A percentile compares a stretch with the other conserved stretches of the same genome.
Evolutionary conservation across 768 basidiomycete genomes (phyloP).

Genomic region (Hypholoma fasciculare): DNA sequence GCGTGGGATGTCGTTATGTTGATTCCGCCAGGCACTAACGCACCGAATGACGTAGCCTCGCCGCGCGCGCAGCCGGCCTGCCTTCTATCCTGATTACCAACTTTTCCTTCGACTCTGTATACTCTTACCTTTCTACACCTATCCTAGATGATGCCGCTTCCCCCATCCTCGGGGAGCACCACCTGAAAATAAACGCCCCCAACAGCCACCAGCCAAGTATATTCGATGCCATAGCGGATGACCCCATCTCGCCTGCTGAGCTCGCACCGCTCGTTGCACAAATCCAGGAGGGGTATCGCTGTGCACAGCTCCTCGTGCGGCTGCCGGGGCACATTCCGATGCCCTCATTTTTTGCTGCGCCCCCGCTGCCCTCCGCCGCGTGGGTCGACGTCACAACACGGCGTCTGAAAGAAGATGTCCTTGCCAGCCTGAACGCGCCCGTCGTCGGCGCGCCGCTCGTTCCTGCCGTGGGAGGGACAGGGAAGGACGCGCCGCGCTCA

Average conservation of each 20-base stretch:
- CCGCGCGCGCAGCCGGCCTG: slow-evolving; percentile 62
- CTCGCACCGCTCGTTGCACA: slow-evolving; percentile 66
- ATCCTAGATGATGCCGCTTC: slow-evolving; percentile 40
- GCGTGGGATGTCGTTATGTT: slow-evolving; percentile 17
- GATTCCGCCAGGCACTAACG: background rate
- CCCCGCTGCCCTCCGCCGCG: slow-evolving; percentile 55
- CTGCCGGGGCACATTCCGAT: slow-evolving; percentile 78
- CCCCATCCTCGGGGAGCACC: slow-evolving; percentile 10
- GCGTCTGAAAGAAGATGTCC: slow-evolving; percentile 45
- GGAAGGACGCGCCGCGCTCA: slow-evolving; percentile 14
- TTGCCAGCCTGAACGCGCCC: slow-evolving; percentile 37
- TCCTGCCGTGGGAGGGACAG: slow-evolving; percentile 30
- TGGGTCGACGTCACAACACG: slow-evolving; percentile 60
- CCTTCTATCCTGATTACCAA: slow-evolving; percentile 77
- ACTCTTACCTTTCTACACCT: slow-evolving; percentile 68
- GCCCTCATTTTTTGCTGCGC: slow-evolving; percentile 60
- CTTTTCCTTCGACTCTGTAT: slow-evolving; percentile 85
- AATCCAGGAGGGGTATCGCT: slow-evolving; percentile 63
- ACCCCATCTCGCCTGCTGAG: slow-evolving; percentile 48
- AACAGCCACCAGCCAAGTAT: slow-evolving; percentile 12
- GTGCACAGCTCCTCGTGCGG: slow-evolving; percentile 68
- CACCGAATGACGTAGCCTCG: slow-evolving; percentile 43
- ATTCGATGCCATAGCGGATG: slow-evolving; percentile 44
- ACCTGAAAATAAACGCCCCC: slow-evolving; percentile 6
- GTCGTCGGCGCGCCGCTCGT: slow-evolving; percentile 33